phyloP scores from a whole-genome alignment of 176 grass and related monocot species.

The Dactylis glomerata region DNA sequence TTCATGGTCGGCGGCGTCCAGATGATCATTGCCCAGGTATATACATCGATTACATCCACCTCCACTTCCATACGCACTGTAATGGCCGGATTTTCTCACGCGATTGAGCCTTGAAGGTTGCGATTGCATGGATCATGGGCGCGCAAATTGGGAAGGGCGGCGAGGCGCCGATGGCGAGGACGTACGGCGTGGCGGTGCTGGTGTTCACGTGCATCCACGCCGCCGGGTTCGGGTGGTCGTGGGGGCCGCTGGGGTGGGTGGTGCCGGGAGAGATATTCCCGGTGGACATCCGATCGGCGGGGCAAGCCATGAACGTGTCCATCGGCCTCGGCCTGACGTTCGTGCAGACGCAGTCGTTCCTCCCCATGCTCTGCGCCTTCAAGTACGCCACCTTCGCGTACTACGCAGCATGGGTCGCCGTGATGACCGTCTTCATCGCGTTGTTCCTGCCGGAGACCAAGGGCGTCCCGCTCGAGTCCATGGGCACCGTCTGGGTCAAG shows the following conservation, averaged over 20 bases:
- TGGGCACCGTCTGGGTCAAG: conserved; percentile 50
- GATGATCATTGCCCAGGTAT: conserved; percentile 69
- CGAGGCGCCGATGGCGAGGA: conserved; percentile 28
- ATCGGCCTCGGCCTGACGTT: conserved; percentile 56
- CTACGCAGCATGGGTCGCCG: conserved; percentile 62
- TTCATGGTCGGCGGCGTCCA: conserved; percentile 69
- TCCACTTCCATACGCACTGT: background rate
- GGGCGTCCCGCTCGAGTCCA: conserved; percentile 66
- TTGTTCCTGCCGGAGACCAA: conserved; percentile 74
- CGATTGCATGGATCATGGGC: conserved; percentile 69
- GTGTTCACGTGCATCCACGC: conserved; percentile 46
- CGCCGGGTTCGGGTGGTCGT: conserved; percentile 78
- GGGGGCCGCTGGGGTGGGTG: conserved; percentile 78
- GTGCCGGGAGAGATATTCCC: conserved; percentile 81
- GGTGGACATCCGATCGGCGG: conserved; percentile 75
- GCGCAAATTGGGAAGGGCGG: conserved; percentile 39
- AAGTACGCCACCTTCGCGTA: conserved; percentile 65
- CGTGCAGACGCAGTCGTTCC: conserved; percentile 76
- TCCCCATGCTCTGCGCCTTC: conserved; percentile 81
- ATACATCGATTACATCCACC: background rate
- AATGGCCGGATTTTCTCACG: background rate
- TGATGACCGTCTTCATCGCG: conserved; percentile 75
- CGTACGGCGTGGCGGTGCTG: conserved; percentile 51
- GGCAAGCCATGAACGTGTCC: conserved; percentile 66
- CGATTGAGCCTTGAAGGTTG: conserved; percentile 39